These are phyloP conservation scores for Baeospora myosura DNA, from an alignment of 1,284 basidiomycete genomes.

Conservation along the genomic window DNA sequence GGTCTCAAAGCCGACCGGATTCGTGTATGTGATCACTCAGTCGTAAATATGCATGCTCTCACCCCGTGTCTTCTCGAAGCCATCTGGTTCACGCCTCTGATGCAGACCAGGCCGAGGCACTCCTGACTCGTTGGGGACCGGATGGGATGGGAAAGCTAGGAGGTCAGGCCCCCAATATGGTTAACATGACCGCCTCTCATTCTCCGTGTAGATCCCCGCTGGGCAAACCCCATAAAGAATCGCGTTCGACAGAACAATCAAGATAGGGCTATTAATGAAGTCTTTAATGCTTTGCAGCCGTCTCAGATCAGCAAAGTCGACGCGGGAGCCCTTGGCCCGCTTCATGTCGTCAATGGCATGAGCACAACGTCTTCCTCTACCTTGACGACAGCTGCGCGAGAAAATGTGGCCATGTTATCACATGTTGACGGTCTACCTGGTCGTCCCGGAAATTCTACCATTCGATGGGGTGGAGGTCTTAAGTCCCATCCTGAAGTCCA, in stretches of 20 bases:
- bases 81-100: slow-evolving; percentile 93
- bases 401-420: slow-evolving; percentile 48
- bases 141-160: slow-evolving; percentile 89
- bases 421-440: slow-evolving; percentile 48
- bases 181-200: slow-evolving; percentile 16
- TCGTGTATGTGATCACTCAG: slow-evolving; percentile 58
- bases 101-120: slow-evolving; percentile 84
- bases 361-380: slow-evolving; percentile 55
- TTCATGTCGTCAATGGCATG: slow-evolving; percentile 81
- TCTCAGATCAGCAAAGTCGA: slow-evolving; percentile 38
- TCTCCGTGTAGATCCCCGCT: slow-evolving; percentile 63
- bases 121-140: slow-evolving; percentile 84
- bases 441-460: slow-evolving; percentile 52
- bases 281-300: slow-evolving; percentile 61
- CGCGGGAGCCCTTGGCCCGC: slow-evolving; percentile 37
- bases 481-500: slow-evolving; percentile 54
- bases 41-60: slow-evolving; percentile 8
- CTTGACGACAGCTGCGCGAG: slow-evolving; percentile 62
- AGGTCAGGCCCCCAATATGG: slow-evolving; percentile 45
- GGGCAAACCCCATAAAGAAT: slow-evolving; percentile 88
- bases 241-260: slow-evolving; percentile 70
- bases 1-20: slow-evolving; percentile 78
- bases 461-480: slow-evolving; percentile 53
- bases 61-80: slow-evolving; percentile 34
- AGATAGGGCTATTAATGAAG: slow-evolving; percentile 77